Base-by-base conservation (phyloP, 495 filamentous ascomycete species). In the Hamigera avellanea region DNA sequence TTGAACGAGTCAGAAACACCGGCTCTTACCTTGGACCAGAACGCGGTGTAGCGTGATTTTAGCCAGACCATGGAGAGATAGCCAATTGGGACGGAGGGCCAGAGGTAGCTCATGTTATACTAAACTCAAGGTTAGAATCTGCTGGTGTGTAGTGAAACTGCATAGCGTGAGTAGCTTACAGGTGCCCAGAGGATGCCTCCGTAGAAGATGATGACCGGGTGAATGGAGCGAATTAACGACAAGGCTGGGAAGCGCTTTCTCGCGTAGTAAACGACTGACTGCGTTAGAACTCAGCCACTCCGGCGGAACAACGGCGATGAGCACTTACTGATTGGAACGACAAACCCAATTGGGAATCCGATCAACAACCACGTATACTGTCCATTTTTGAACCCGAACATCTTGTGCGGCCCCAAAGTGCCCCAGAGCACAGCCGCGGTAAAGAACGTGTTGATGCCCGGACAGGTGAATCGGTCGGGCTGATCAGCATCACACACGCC, bases 11-110 rank as follows among this genome's bases (percentile, higher is more conserved):
- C 21, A 9, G 9, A 4, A 23, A 23, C 9, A 2, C 80, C 81
- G n/a, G n/a, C n/a, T n/a, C n/a, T n/a, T 13, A 81, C 71, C 21
- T 74, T 62, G 13, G 74, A 78, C 79, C 80, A 83, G 42, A 69
- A 64, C 7, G 7, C 12, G 30, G 69, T 56, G 26, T 70, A 74
- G 49, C 68, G 61, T 2, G n/a, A n/a, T n/a, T n/a, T n/a, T n/a
- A n/a, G n/a, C n/a, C n/a, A n/a, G n/a, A n/a, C n/a, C n/a, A n/a
- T n/a, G n/a, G n/a, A n/a, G n/a, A n/a, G n/a, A n/a, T n/a, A n/a
- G n/a, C n/a, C n/a, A n/a, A n/a, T n/a, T n/a, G n/a, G n/a, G n/a
- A n/a, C n/a, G n/a, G n/a, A n/a, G n/a, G n/a, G n/a, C n/a, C n/a
- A n/a, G n/a, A n/a, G n/a, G n/a, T n/a, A n/a, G n/a, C n/a, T n/a